Base-by-base conservation (phyloP, 768 basidiomycete species). In the Omphalotus guepiniiformis region DNA sequence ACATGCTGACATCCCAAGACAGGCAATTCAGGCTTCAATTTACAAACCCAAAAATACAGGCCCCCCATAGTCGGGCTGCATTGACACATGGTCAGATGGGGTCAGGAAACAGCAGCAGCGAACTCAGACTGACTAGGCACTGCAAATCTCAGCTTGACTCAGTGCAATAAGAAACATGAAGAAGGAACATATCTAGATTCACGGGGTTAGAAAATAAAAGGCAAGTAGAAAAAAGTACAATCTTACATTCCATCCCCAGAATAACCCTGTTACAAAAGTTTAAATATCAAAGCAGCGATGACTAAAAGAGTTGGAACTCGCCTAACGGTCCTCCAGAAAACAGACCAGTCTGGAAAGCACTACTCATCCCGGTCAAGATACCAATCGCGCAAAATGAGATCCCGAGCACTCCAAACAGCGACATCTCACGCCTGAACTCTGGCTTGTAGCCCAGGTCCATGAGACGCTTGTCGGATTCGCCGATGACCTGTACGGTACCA, bases 241-340 rank as follows among this genome's bases (percentile, higher is more conserved):
- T 59, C 70, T 53, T 49, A 78, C 79, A 54, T 81, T 80, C 79
- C 79, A 80, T 8, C 77, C 79, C 78, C 79, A 80, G 57, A 81
- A 80, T 50, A 80, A 59, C 1, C 66, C 64, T 64, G 34, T 39
- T 12, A 4, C 16, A 18, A 27, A 23, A 47, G n/a, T 11, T 45
- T 25, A 5, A 18, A n/a, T 30, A 21, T 18, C 21, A 29, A n/a
- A 58, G 32, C 18, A 32, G n/a, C n/a, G n/a, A n/a, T n/a, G n/a
- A n/a, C n/a, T n/a, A n/a, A n/a, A n/a, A n/a, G n/a, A n/a, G n/a
- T n/a, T 19, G 6, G 12, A 2, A 51, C 53, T 22, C 15, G 63
- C 79, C 76, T 23, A 80, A 56, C 3, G 79, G 78, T 4, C 78
- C 79, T 1, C 79, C 78, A 35, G 76, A 79, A 58, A 79, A 78